Percentiles rank a stretch among this genome's conserved stretches.
Evolutionary conservation across 768 basidiomycete species (phyloP).

Genomic region (Kwoniella newhampshirensis): DNA sequence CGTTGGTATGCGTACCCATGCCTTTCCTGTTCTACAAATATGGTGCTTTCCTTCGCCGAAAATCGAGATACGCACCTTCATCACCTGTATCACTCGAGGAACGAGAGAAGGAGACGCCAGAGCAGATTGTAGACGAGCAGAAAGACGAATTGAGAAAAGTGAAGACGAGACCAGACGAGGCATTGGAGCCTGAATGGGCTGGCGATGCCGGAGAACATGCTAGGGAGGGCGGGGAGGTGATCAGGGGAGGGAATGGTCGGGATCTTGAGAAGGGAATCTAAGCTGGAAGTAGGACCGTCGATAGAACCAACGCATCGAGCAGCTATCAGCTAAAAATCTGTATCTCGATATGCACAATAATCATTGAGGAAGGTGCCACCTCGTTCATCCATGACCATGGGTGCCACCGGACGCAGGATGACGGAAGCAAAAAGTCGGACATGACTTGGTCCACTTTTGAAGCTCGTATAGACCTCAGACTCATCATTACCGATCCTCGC

Average conservation of each 20-base stretch:
- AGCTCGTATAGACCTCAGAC: no score
- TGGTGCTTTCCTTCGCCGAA: constrained; percentile 59
- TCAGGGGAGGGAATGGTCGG: background rate
- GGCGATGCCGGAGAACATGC: constrained; percentile 12
- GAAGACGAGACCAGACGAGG: constrained; percentile 9
- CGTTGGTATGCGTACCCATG: constrained; percentile 23
- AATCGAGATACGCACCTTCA: constrained; percentile 26
- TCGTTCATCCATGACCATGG: constrained; percentile 5
- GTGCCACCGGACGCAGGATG: background rate
- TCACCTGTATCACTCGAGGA: background rate
- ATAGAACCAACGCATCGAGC: no score
- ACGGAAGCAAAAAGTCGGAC: constrained; percentile 14
- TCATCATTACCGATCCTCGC: no score
- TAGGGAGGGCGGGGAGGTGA: constrained; percentile 2
- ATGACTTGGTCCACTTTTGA: no score
- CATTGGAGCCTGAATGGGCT: constrained; percentile 17
- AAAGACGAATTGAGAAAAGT: constrained; percentile 11
- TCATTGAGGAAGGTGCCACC: no score
- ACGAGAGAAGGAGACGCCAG: background rate
- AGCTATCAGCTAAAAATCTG: no score
- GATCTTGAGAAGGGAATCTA: constrained; percentile 4
- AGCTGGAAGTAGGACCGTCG: no score
- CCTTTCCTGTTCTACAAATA: constrained; percentile 70
- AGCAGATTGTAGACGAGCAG: background rate
- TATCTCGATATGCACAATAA: no score